phyloP scores from a whole-genome alignment of 768 basidiomycete species.

The Piloderma croceum region DNA sequence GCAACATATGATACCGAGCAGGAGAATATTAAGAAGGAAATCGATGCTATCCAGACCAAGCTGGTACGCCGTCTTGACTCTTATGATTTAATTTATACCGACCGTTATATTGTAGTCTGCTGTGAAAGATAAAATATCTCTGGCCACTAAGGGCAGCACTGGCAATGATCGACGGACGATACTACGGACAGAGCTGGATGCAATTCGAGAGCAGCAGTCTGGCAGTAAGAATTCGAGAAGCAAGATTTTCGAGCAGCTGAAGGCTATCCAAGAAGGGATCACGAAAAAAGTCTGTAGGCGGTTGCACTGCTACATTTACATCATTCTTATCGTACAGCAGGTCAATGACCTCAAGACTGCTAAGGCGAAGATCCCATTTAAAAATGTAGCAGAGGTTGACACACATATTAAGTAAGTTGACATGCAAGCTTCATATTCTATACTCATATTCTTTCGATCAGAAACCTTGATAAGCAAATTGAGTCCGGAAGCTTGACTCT shows the following conservation, averaged over 20 bases:
- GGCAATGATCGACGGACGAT: slow-evolving; percentile 66
- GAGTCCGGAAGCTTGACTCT: slow-evolving; percentile 90
- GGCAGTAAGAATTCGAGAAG: slow-evolving; percentile 62
- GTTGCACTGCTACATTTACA: slow-evolving; percentile 4
- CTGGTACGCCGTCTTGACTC: slow-evolving; percentile 41
- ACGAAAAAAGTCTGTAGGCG: slow-evolving; percentile 64
- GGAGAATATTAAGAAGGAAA: slow-evolving; percentile 73
- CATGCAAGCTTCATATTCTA: slow-evolving; percentile 4
- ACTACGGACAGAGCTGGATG: slow-evolving; percentile 78
- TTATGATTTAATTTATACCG: slow-evolving; percentile 7
- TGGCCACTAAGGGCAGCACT: slow-evolving; percentile 52
- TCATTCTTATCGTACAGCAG: slow-evolving; percentile 32
- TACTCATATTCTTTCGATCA: slow-evolving; percentile 26
- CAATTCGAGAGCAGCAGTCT: slow-evolving; percentile 73
- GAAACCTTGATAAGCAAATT: slow-evolving; percentile 81
- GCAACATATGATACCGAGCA: slow-evolving; percentile 80
- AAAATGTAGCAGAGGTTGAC: slow-evolving; percentile 82
- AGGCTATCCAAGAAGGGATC: slow-evolving; percentile 67
- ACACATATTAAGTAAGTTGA: slow-evolving; percentile 65
- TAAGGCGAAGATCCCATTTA: slow-evolving; percentile 73
- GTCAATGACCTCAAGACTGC: slow-evolving; percentile 82
- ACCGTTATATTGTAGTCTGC: slow-evolving; percentile 40
- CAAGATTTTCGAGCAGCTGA: slow-evolving; percentile 76
- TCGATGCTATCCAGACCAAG: slow-evolving; percentile 75
- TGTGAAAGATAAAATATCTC: slow-evolving; percentile 70